These are phyloP conservation scores for Vaccinium vitisidaea DNA, from an alignment of 148 eudicot species.

Conservation along the genomic window DNA sequence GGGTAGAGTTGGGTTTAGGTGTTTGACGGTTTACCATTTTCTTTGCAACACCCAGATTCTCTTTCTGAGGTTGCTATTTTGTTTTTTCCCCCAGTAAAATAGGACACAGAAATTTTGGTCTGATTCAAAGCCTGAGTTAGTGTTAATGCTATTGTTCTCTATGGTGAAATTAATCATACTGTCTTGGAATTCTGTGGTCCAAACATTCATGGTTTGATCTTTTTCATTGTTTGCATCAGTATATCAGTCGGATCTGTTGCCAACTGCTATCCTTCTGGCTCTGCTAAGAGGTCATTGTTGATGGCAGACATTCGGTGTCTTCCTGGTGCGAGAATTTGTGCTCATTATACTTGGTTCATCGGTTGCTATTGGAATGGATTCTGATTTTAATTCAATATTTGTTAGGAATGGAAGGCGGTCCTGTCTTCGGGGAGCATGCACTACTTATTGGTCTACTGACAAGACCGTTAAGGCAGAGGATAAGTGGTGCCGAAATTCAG, in stretches of 20 bases:
- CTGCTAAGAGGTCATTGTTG: slow-evolving; percentile 53
- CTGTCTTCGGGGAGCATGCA: slow-evolving; percentile 66
- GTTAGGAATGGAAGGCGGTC: slow-evolving; percentile 95
- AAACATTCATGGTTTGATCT: neutral
- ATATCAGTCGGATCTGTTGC: slow-evolving; percentile 75
- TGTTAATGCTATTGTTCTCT: neutral
- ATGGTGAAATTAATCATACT: neutral
- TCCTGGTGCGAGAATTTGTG: slow-evolving; percentile 61
- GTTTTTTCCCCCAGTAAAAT: neutral
- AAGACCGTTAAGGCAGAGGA: slow-evolving; percentile 76
- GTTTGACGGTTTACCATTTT: neutral
- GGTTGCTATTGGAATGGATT: slow-evolving; percentile 11
- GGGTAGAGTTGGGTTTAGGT: neutral
- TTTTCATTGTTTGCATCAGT: slow-evolving; percentile 46
- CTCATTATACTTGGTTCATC: slow-evolving; percentile 2
- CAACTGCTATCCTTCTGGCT: slow-evolving; percentile 67
- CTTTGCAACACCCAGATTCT: neutral
- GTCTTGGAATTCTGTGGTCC: neutral
- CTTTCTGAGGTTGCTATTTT: neutral
- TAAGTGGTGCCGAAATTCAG: slow-evolving; percentile 92
- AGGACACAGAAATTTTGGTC: neutral
- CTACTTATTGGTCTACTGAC: slow-evolving; percentile 71
- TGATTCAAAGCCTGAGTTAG: neutral
- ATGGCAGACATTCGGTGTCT: slow-evolving; percentile 97
- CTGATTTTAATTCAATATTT: slow-evolving; percentile 15